Base-by-base conservation (phyloP, 1,139 yeast genomes). In the Zygoascus meyerae region DNA sequence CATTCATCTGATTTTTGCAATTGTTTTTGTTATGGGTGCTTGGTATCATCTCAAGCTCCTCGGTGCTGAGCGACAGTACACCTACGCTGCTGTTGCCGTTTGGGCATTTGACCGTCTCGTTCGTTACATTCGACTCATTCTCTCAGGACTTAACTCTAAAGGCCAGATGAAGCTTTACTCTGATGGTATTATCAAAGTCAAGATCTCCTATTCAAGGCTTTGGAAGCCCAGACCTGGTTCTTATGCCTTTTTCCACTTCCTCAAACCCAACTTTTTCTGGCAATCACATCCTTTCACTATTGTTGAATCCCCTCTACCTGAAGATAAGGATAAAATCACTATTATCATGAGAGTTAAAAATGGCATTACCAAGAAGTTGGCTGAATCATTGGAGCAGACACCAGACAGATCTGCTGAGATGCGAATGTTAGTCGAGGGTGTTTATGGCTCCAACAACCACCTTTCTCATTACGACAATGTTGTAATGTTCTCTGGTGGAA, bases 201-300 rank as follows among this genome's bases (percentile, higher is more conserved):
- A 56, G 14, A 55, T 66, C 6, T 49, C 49, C 14, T 59, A 58
- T 35, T 54, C 61, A 5, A 52, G 60, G 15, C 49, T 56, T 10
- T 72, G 80, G 74, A 65, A 65, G 42, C 60, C 72, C 10, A 62
- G 61, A 43, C 81, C 86, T 2, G 86, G 86, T 5, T 74, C 79
- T 3, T 82, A 74, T 59, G 79, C 77, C 1, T 83, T 73, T 57
- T 64, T 83, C 40, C 77, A 81, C 55, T 73, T 83, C 52, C 59
- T 80, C 35, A 51, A 56, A 29, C 54, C 52, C 29, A 48, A 58
- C 44, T 62, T 69, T 40, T 73, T 77, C 37, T 63, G 75, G 61
- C 87, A 83, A 59, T 77, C 83, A 0, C 90, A 83, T 63, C 90
- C 90, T 0, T 83, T 83, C 57, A 79, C 87, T 0, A 67, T 78